phyloP scores from a whole-genome alignment of 495 filamentous ascomycete species.

The Lentithecium fluviatile region DNA sequence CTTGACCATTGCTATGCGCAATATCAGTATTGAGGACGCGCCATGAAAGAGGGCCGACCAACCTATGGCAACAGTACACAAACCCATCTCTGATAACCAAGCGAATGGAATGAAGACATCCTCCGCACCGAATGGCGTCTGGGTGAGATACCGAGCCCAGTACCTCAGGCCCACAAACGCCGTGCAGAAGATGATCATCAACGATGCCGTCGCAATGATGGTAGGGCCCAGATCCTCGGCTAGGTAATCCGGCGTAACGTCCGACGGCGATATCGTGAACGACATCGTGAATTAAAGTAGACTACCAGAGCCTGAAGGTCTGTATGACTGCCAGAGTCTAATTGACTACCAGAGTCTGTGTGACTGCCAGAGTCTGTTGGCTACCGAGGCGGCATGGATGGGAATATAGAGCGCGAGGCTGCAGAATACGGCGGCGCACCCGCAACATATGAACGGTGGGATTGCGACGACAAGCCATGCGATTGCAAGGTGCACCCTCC shows the following conservation, averaged over 20 bases:
- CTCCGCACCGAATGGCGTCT: constrained; percentile 10
- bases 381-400: neutral
- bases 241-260: constrained; percentile 2
- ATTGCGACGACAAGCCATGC: neutral
- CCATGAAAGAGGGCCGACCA: neutral
- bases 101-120: constrained; percentile 22
- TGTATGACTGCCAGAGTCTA: neutral
- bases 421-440: neutral
- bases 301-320: neutral
- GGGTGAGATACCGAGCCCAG: constrained; percentile 20
- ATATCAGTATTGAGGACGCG: neutral
- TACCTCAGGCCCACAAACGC: constrained; percentile 19
- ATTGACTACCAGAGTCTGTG: neutral
- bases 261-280: neutral
- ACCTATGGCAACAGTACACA: constrained; percentile 20
- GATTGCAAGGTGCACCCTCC: neutral
- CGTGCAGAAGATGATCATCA: constrained; percentile 21
- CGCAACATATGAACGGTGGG: neutral
- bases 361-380: neutral
- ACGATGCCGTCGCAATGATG: constrained; percentile 20
- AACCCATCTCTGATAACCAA: constrained; percentile 17
- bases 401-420: neutral
- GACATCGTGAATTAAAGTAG: neutral
- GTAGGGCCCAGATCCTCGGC: constrained; percentile 22
- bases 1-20: constrained; percentile 14